Base-by-base conservation (phyloP, 2,329 filamentous ascomycete genomes). In the Sarocladiaceae sp. region DNA sequence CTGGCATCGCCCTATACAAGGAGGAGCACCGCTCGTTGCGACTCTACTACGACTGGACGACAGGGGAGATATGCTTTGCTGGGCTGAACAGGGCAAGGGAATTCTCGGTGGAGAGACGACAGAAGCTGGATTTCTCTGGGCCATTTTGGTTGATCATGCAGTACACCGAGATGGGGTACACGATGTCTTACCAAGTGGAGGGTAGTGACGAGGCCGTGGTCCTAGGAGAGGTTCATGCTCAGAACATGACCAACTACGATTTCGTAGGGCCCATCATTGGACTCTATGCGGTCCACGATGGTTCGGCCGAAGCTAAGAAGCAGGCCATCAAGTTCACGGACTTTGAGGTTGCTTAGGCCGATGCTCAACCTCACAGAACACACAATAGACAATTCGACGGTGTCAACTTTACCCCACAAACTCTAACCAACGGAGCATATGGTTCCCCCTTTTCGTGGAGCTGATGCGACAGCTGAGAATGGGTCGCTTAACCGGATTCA, bases 201-300 rank as follows among this genome's bases (percentile, higher is more conserved):
- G 49, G 35, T 7, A 29, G 10, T n/a, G 29, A 37, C 11, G 22
- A 35, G 33, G 17, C 10, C 8, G 33, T 26, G 18, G 10, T 23
- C 7, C 35, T 51, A 22, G 49, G 29, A 10, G 31, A 29, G 17
- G 49, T 51, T 11, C 20, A 40, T 15, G 35, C 49, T n/a, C 23
- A 20, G 23, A 37, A 25, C 13, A 51, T 51, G 35, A 51, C 49
- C 15, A 37, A 51, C 35, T 37, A 35, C 12, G 49, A 51, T 20
- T 51, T 51, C 35, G 49, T 51, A 8, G 49, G 49, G n/a, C 49
- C 49, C n/a, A 25, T 51, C 8, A 51, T 51, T 29, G 64, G 72
- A 4, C 59, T 74, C 1, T 52, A 28, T 46, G 40, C 40, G 4
- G 40, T 46, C 12, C 25, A 26, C 29, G 40, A 46, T 29, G 40